Percentiles rank a stretch among this genome's conserved stretches.
These are phyloP conservation scores for Skeletonema marinoi DNA, from an alignment of 108 stramenopile species.

Conservation along the genomic window DNA sequence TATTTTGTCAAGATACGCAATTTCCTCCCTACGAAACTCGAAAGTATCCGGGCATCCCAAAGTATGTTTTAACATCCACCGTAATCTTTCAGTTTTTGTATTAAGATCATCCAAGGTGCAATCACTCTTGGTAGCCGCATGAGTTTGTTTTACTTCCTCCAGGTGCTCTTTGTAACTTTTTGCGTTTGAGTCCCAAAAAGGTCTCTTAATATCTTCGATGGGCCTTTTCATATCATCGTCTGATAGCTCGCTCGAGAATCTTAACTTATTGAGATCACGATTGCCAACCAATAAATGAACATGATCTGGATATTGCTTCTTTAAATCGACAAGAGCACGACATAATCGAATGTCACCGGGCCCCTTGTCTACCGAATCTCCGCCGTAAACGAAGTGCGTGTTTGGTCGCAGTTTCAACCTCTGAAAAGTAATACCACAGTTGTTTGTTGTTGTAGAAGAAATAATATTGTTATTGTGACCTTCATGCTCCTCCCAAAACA, in stretches of 20 bases:
- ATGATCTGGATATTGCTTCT: constrained; percentile 54
- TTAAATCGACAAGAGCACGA: constrained; percentile 57
- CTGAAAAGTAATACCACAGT: constrained; percentile 6
- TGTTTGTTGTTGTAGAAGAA: background rate
- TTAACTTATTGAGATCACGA: constrained; percentile 80
- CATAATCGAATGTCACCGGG: constrained; percentile 71
- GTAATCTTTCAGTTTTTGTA: constrained; percentile 46
- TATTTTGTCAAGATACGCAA: constrained; percentile 22
- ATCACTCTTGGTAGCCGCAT: background rate
- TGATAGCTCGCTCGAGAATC: constrained; percentile 57
- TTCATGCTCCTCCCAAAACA: constrained; percentile 37
- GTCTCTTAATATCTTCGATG: constrained; percentile 39
- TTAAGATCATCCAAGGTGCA: constrained; percentile 29
- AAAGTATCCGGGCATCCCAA: constrained; percentile 70
- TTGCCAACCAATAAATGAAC: constrained; percentile 78
- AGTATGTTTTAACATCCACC: constrained; percentile 65
- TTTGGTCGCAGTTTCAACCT: constrained; percentile 33
- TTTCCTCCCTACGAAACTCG: constrained; percentile 65
- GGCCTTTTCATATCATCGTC: constrained; percentile 45
- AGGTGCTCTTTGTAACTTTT: constrained; percentile 50
- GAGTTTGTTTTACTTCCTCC: constrained; percentile 12
- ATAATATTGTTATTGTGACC: background rate
- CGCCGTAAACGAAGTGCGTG: constrained; percentile 70
- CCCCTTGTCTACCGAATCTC: constrained; percentile 76
- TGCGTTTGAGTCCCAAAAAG: constrained; percentile 61